These are phyloP conservation scores for Brassica nigra DNA, from an alignment of 345 rosid species.

Conservation along the genomic window DNA sequence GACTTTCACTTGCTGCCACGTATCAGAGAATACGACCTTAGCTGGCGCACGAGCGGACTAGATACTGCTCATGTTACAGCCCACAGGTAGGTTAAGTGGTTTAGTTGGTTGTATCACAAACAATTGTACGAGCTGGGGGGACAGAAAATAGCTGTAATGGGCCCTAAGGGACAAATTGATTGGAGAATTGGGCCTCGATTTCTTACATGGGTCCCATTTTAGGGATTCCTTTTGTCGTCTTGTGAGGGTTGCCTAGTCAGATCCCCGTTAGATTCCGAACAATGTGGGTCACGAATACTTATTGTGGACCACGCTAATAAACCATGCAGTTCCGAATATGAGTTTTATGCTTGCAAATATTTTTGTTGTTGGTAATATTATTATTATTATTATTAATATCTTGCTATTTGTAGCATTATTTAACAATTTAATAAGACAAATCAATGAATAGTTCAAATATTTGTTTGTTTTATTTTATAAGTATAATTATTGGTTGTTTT, in stretches of 20 bases:
- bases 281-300: slow-evolving; percentile 18
- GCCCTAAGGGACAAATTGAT: slow-evolving; percentile 10
- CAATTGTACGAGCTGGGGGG: neutral
- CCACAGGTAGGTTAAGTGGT: neutral
- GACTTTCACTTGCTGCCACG: neutral
- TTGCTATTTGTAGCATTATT: neutral
- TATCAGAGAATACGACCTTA: neutral
- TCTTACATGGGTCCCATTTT: neutral
- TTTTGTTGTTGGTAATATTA: neutral
- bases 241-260: slow-evolving; percentile 31
- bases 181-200: slow-evolving; percentile 24
- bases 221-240: slow-evolving; percentile 32
- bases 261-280: slow-evolving; percentile 30
- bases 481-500: neutral
- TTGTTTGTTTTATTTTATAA: too few relatives aligned
- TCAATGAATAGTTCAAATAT: neutral
- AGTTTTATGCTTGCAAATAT: neutral
- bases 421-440: neutral
- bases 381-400: neutral
- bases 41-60: neutral
- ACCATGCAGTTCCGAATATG: slow-evolving; percentile 24
- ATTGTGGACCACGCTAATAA: slow-evolving; percentile 11
- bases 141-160: slow-evolving; percentile 13
- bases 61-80: neutral
- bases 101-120: neutral